Base-by-base conservation (phyloP, 2,329 filamentous ascomycete genomes). In the Paramyrothecium roridum region DNA sequence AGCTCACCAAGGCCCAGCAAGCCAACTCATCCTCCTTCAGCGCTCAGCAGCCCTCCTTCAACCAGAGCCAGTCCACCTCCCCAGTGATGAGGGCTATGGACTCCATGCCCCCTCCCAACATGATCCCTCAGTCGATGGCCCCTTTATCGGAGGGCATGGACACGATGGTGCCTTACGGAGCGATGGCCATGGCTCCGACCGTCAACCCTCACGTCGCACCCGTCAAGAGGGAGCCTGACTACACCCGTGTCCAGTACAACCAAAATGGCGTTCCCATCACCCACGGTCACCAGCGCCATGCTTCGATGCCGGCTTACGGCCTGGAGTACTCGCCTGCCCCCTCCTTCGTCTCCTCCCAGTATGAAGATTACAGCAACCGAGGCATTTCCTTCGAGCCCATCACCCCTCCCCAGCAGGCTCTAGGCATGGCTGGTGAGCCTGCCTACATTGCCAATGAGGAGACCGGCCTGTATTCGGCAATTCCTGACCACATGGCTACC, bases 361-460 rank as follows among this genome's bases (percentile, higher is more conserved):
- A 93, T 67, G 95, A 98, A 70, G 93, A 98, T 72, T 99, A 97
- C 80, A 96, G 91, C 83, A 93, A 93, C 70, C 89, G 95, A 56
- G 95, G 92, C 52, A 86, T 98, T 67, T 98, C 93, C 3, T 99
- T 93, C 70, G 95, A 99, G 80, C 95, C 95, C 52, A 86, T 99
- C 64, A 99, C 95, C 0, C 95, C 95, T 56, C 95, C 95, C 17
- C 95, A 98, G 71, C 91, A 97, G 74, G 85, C 90, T 16, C 76
- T 95, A 56, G 87, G 84, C 59, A 87, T 96, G 62, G 85, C 89
- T 57, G 83, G 88, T 45, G 95, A 99, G 78, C 92, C 95, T 11
- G 91, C 95, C 11, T 99, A 98, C 77, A 96, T 99, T 72, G 91
- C 93, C 59, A 97, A 97, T 70, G 95, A 99, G 77, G 95, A 98